phyloP scores from a whole-genome alignment of 225 moss, liverwort and hornwort species.

The Ulota crispa region DNA sequence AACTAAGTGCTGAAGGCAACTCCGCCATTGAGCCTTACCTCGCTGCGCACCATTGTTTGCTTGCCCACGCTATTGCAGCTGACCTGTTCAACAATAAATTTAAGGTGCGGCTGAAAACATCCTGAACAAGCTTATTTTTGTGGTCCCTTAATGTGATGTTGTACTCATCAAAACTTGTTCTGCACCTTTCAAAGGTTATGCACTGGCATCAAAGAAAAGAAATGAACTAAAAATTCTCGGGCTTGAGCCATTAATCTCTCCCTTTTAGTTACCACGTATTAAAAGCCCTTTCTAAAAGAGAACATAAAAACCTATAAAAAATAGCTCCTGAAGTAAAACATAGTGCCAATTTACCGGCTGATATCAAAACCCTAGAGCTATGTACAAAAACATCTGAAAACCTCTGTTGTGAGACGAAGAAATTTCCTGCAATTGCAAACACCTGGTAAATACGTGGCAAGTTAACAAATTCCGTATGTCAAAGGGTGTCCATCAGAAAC shows the following conservation, averaged over 20 bases:
- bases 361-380: too few species aligned
- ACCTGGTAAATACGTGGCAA: too few species aligned
- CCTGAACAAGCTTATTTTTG: neutral
- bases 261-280: neutral
- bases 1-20: constrained; percentile 51
- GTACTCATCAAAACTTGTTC: neutral
- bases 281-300: neutral
- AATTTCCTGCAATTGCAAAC: too few species aligned
- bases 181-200: neutral
- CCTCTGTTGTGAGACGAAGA: too few species aligned
- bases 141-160: neutral
- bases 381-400: too few species aligned
- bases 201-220: neutral
- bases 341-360: too few species aligned
- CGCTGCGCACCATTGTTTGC: constrained; percentile 62
- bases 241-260: neutral
- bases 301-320: neutral
- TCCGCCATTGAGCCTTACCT: constrained; percentile 78
- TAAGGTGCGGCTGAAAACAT: constrained; percentile 35
- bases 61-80: constrained; percentile 69
- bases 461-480: too few species aligned
- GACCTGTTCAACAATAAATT: constrained; percentile 71
- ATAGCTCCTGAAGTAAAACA: neutral
- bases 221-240: neutral
- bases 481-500: too few species aligned